phyloP scores from a whole-genome alignment of 306 rosid genomes.

The Vigna reflexopilosa region DNA sequence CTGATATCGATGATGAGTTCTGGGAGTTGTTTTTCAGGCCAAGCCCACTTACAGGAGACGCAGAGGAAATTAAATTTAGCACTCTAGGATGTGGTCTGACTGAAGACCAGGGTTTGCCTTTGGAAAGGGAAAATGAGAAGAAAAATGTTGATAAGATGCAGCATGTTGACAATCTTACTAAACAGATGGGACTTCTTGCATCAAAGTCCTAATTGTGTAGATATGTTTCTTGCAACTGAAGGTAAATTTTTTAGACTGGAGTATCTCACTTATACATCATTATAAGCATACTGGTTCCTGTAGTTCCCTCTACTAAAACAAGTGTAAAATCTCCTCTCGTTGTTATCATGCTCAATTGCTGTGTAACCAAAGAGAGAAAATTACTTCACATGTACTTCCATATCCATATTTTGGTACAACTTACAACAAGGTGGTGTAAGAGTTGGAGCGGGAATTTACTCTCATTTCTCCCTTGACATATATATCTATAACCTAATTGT shows the following conservation, averaged over 20 bases:
- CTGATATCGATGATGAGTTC: slow-evolving; percentile 67
- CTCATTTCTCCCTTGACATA: neutral
- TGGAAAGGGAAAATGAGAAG: slow-evolving; percentile 52
- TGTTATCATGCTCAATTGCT: slow-evolving; percentile 24
- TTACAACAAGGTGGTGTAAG: neutral
- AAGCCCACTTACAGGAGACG: slow-evolving; percentile 55
- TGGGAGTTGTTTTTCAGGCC: slow-evolving; percentile 69
- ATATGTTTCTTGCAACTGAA: slow-evolving; percentile 51
- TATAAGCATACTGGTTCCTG: slow-evolving; percentile 48
- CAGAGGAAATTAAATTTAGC: slow-evolving; percentile 55
- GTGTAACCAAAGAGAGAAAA: slow-evolving; percentile 9
- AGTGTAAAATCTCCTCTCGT: slow-evolving; percentile 14
- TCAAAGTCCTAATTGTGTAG: slow-evolving; percentile 52
- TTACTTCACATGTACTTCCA: neutral
- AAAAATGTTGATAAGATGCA: slow-evolving; percentile 60
- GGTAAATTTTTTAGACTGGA: slow-evolving; percentile 53
- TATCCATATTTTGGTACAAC: neutral
- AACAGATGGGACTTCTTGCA: slow-evolving; percentile 74
- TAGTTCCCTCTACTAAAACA: slow-evolving; percentile 34
- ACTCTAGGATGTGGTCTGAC: slow-evolving; percentile 55
- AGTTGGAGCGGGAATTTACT: slow-evolving; percentile 9
- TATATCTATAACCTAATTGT: neutral
- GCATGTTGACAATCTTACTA: slow-evolving; percentile 60
- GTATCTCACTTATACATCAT: slow-evolving; percentile 15
- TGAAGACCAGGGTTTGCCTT: slow-evolving; percentile 50